Conservation (phyloP, 116 monocot species). For the Dioscorea cayenensis region DNA sequence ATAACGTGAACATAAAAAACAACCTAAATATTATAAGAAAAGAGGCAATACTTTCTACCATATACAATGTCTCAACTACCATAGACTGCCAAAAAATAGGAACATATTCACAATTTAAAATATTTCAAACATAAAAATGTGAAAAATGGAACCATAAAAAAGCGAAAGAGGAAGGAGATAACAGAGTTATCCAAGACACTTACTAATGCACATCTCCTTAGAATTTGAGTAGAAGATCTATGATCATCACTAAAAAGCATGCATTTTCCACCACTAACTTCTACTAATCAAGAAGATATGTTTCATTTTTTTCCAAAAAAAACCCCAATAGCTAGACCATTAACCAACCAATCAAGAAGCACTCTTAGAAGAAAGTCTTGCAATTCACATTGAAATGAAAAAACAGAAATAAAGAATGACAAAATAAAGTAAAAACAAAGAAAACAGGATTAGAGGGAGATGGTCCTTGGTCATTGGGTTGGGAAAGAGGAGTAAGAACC, state of each 20-base stretch:
- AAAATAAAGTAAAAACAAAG: no score
- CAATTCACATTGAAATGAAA: no score
- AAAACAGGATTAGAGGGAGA: no score
- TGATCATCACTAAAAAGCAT: background rate
- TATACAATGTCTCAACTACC: background rate
- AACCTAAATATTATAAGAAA: background rate
- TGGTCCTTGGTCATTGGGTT: no score
- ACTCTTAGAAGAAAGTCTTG: no score
- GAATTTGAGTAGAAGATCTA: conserved; percentile 16
- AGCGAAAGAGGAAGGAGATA: background rate
- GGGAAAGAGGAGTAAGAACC: background rate
- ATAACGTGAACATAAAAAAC: background rate
- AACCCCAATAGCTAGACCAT: no score
- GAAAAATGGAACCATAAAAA: background rate
- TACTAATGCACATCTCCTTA: conserved; percentile 25
- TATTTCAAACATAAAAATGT: background rate
- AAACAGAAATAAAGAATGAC: no score
- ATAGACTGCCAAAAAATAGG: background rate
- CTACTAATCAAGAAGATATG: background rate
- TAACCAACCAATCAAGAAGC: no score
- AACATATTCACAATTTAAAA: background rate
- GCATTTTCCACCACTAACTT: background rate
- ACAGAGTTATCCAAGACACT: conserved; percentile 9
- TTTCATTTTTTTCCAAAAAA: no score
- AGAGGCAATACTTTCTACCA: background rate